These are phyloP conservation scores for Clausena lansium DNA, from an alignment of 345 rosid species.

Conservation along the genomic window DNA sequence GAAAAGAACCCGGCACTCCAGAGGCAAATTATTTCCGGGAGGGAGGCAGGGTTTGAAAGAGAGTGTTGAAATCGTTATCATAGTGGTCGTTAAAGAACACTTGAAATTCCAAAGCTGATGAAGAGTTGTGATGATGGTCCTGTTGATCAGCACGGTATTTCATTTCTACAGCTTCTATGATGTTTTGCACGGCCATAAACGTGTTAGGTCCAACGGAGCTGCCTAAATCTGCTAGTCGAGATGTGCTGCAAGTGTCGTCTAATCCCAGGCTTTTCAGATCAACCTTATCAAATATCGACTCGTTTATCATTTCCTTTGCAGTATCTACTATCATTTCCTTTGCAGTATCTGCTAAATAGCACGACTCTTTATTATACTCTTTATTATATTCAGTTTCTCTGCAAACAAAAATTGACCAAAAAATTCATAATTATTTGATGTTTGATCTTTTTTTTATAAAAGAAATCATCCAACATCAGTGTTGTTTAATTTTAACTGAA, in stretches of 20 bases:
- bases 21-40: background rate
- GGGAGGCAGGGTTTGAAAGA: background rate
- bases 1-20: background rate
- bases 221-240: background rate
- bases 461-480: no score
- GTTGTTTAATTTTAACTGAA: no score
- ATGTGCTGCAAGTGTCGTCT: background rate
- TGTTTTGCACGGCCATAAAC: background rate
- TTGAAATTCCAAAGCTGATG: background rate
- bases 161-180: background rate
- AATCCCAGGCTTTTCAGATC: background rate
- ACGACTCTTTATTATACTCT: no score
- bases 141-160: background rate
- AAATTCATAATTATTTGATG: no score
- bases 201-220: constrained; percentile 1
- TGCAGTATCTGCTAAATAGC: no score
- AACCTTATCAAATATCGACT: constrained; percentile 18
- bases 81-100: background rate
- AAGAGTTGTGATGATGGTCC: background rate
- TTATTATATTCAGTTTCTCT: no score
- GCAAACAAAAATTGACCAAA: no score
- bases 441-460: no score
- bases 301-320: constrained; percentile 18
- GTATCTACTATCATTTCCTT: background rate
- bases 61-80: background rate